Evolutionary conservation across 441 rosid genomes (phyloP).

Genomic region (Iberis amara): DNA sequence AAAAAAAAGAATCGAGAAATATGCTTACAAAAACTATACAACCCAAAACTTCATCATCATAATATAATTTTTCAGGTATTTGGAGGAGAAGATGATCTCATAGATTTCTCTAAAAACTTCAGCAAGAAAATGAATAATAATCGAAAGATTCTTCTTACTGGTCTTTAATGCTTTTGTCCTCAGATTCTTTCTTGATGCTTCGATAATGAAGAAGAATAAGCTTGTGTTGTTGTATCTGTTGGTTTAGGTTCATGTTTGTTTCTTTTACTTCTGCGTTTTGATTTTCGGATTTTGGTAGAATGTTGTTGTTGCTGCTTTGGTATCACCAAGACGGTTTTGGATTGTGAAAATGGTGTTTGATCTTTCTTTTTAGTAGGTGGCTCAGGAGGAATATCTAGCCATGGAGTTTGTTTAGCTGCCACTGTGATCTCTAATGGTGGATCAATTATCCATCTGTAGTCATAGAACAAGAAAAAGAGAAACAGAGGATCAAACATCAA

Average conservation of each 20-base stretch:
- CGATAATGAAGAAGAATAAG: conserved; percentile 35
- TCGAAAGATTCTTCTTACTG: too few species aligned
- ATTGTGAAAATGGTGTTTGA: conserved; percentile 30
- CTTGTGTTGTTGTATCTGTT: conserved; percentile 27
- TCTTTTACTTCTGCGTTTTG: conserved; percentile 64
- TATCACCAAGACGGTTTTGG: conserved; percentile 29
- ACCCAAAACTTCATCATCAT: too few species aligned
- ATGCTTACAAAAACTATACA: too few species aligned
- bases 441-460: conserved; percentile 81
- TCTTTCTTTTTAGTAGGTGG: conserved; percentile 50
- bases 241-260: conserved; percentile 57
- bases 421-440: conserved; percentile 85
- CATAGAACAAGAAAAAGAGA: not conserved
- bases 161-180: too few species aligned
- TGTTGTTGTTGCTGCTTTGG: conserved; percentile 40
- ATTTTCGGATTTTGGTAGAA: conserved; percentile 49
- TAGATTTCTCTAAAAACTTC: too few species aligned
- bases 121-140: too few species aligned
- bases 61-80: too few species aligned
- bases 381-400: conserved; percentile 96
- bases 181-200: conserved; percentile 39
- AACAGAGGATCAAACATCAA: not conserved
- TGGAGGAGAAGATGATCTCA: too few species aligned
- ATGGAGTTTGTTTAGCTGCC: conserved; percentile 76
- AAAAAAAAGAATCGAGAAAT: too few species aligned